phyloP scores from a whole-genome alignment of 2,329 filamentous ascomycete genomes.

The Arthrobotrys iridis region DNA sequence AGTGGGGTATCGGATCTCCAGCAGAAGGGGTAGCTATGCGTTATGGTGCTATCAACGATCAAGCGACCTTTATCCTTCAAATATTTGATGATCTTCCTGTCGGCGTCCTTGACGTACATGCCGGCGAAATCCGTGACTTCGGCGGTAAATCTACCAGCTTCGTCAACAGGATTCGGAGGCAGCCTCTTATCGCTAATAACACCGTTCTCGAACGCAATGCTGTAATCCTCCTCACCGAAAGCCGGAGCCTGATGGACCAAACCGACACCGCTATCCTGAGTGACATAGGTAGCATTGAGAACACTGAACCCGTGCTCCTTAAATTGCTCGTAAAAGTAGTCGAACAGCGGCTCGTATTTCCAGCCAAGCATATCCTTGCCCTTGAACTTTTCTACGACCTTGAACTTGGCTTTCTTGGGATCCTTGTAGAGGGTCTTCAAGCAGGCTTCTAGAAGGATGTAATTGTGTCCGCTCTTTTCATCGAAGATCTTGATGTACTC shows the following conservation, averaged over 20 bases:
- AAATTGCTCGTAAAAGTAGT: conserved; percentile 90
- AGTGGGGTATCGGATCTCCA: conserved; percentile 93
- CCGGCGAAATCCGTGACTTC: conserved; percentile 83
- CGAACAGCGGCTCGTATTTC: conserved; percentile 88
- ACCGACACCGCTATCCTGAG: conserved; percentile 87
- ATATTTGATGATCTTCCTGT: conserved; percentile 91
- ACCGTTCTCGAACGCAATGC: conserved; percentile 77
- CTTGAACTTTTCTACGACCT: conserved; percentile 79
- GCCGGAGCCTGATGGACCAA: conserved; percentile 94
- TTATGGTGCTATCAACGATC: conserved; percentile 85
- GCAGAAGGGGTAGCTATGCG: conserved; percentile 93
- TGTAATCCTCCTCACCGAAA: conserved; percentile 96
- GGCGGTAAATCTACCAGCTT: conserved; percentile 79
- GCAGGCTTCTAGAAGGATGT: conserved; percentile 83
- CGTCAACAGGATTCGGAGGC: conserved; percentile 92
- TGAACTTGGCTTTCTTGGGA: conserved; percentile 93
- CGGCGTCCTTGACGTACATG: conserved; percentile 88
- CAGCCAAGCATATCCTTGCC: conserved; percentile 87
- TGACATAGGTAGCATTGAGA: conserved; percentile 85
- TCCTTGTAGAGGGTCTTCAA: conserved; percentile 89
- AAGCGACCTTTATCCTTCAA: conserved; percentile 80
- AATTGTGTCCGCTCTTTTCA: conserved; percentile 81
- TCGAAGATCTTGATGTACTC: conserved; percentile 90
- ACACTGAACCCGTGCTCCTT: conserved; percentile 85
- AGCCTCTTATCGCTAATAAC: conserved; percentile 79